phyloP scores from a whole-genome alignment of 2,329 filamentous ascomycete genomes.

The Pseudogymnoascus sp. region DNA sequence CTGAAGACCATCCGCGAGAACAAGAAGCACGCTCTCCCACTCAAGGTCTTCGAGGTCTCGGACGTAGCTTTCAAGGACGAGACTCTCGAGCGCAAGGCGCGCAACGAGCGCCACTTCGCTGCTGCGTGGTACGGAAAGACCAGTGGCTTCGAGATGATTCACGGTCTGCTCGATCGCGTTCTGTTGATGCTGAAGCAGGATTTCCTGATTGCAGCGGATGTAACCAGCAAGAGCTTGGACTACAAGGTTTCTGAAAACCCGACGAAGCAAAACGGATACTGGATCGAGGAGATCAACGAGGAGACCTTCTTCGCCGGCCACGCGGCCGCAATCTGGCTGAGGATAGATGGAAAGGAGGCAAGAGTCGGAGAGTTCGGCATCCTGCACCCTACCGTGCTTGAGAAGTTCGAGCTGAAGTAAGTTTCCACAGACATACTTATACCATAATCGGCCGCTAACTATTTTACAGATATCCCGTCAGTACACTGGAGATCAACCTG shows the following conservation, averaged over 20 bases:
- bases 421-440: constrained; percentile 21
- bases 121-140: constrained; percentile 92
- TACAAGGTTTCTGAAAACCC: constrained; percentile 48
- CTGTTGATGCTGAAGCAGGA: constrained; percentile 84
- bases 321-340: constrained; percentile 75
- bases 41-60: constrained; percentile 86
- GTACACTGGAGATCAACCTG: constrained; percentile 88
- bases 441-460: constrained; percentile 15
- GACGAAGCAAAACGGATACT: constrained; percentile 67
- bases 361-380: constrained; percentile 89
- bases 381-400: constrained; percentile 83
- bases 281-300: constrained; percentile 88
- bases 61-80: constrained; percentile 90
- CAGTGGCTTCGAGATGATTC: constrained; percentile 90
- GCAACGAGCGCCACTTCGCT: constrained; percentile 94
- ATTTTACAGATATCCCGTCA: constrained; percentile 69
- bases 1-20: constrained; percentile 93
- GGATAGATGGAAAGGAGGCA: constrained; percentile 63
- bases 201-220: constrained; percentile 67
- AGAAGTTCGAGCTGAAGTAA: constrained; percentile 84
- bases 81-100: constrained; percentile 70
- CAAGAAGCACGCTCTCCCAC: constrained; percentile 78
- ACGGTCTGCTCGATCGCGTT: constrained; percentile 85
- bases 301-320: constrained; percentile 88
- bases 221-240: constrained; percentile 43